Evolutionary conservation across 768 basidiomycete species (phyloP).

Genomic region (Rhizopogon roseolus): DNA sequence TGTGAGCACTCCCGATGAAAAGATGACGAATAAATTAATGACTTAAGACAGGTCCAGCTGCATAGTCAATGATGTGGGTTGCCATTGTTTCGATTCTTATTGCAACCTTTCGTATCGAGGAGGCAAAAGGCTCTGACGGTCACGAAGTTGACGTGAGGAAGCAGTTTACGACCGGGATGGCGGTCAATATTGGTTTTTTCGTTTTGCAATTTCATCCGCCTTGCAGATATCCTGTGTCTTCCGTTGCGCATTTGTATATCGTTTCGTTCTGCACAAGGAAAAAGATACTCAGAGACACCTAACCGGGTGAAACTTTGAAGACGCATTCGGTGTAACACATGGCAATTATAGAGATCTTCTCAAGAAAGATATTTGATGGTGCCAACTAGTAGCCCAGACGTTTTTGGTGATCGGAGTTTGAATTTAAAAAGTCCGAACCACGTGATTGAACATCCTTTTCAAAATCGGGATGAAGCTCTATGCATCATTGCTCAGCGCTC

Average conservation of each 20-base stretch:
- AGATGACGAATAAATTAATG: background rate
- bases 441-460: too few species aligned
- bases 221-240: background rate
- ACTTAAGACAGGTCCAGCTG: constrained; percentile 3
- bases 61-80: constrained; percentile 2
- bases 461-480: too few species aligned
- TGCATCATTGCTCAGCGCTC: too few species aligned
- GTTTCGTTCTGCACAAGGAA: background rate
- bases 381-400: too few species aligned
- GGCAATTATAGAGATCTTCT: too few species aligned
- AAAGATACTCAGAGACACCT: background rate
- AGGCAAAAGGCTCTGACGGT: background rate
- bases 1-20: background rate
- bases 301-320: background rate
- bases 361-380: too few species aligned
- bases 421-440: too few species aligned
- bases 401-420: too few species aligned
- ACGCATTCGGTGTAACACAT: too few species aligned
- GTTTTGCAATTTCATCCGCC: background rate
- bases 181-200: background rate
- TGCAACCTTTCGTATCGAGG: constrained; percentile 13
- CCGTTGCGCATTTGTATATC: background rate
- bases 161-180: background rate
- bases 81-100: constrained; percentile 12
- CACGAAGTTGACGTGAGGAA: background rate